Conservation (phyloP, 2,329 filamentous ascomycete species). For the Trichoderma sp. region DNA sequence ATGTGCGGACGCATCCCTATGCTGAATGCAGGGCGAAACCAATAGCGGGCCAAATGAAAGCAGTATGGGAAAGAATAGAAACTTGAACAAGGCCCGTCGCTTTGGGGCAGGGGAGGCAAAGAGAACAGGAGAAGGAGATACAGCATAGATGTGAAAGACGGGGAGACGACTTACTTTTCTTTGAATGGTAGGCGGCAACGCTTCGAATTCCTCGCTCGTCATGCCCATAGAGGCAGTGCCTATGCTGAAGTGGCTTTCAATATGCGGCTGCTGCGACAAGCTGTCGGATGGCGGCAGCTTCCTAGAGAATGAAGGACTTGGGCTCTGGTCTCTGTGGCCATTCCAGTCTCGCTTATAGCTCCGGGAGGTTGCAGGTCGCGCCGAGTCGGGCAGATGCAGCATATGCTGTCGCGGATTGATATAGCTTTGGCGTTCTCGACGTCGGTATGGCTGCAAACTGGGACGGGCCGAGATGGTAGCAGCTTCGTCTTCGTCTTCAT, state of each 20-base stretch:
- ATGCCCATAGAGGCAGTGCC: constrained; percentile 37
- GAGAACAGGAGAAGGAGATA: constrained; percentile 6
- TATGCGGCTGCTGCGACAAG: constrained; percentile 23
- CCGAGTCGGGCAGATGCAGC: constrained; percentile 25
- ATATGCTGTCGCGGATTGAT: constrained; percentile 27
- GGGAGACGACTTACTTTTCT: constrained; percentile 53
- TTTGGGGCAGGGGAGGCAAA: not conserved
- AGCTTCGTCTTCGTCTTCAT: constrained; percentile 15
- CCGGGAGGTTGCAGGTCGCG: constrained; percentile 35
- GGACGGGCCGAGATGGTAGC: constrained; percentile 14
- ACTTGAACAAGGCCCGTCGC: not conserved
- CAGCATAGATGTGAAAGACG: constrained; percentile 19
- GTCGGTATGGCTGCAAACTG: constrained; percentile 26
- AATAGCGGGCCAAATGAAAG: not conserved
- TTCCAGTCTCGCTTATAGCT: constrained; percentile 29
- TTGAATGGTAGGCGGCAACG: constrained; percentile 55
- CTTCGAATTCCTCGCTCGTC: constrained; percentile 49
- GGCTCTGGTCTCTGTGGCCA: constrained; percentile 17
- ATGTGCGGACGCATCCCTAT: constrained; percentile 16
- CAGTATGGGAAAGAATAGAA: not conserved
- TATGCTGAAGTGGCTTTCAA: constrained; percentile 28
- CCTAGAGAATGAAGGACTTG: constrained; percentile 21
- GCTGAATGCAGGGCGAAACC: constrained; percentile 15
- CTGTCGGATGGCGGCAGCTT: constrained; percentile 33
- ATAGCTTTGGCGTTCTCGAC: constrained; percentile 30